Evolutionary conservation across 169 alveolate genomes (phyloP).

Genomic region (Prorocentrum cordatum): DNA sequence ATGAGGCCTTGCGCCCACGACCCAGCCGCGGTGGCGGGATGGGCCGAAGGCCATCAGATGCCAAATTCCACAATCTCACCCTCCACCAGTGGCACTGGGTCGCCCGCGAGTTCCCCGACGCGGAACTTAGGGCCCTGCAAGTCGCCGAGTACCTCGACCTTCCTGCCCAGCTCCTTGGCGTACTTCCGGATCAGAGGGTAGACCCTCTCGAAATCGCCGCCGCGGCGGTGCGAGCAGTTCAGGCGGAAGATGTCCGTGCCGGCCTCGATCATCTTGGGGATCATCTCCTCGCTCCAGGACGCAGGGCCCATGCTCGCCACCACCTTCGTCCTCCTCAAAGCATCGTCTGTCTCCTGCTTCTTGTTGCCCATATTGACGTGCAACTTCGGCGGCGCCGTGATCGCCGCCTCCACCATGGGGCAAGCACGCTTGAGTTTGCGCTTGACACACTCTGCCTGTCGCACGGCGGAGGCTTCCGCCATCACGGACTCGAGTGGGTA

Average conservation of each 20-base stretch:
- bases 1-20: no score
- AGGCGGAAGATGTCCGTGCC: constrained; percentile 69
- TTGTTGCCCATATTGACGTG: constrained; percentile 65
- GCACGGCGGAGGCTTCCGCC: constrained; percentile 62
- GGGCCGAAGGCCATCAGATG: no score
- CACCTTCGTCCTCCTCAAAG: constrained; percentile 34
- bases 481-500: constrained; percentile 81
- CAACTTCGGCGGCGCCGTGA: constrained; percentile 18
- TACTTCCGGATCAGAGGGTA: constrained; percentile 59
- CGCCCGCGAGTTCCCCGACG: no score
- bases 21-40: no score
- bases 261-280: constrained; percentile 59
- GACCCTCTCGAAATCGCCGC: constrained; percentile 61
- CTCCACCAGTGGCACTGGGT: no score
- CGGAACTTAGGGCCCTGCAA: no score
- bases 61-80: no score
- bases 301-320: constrained; percentile 64
- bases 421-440: constrained; percentile 38
- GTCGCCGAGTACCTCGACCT: no score
- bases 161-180: constrained; percentile 30
- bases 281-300: constrained; percentile 69
- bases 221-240: constrained; percentile 68
- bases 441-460: constrained; percentile 44
- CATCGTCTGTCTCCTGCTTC: constrained; percentile 54
- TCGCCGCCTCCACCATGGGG: constrained; percentile 23